Conservation (phyloP, 805 yeast species). For the Cephaloascus albidus region DNA sequence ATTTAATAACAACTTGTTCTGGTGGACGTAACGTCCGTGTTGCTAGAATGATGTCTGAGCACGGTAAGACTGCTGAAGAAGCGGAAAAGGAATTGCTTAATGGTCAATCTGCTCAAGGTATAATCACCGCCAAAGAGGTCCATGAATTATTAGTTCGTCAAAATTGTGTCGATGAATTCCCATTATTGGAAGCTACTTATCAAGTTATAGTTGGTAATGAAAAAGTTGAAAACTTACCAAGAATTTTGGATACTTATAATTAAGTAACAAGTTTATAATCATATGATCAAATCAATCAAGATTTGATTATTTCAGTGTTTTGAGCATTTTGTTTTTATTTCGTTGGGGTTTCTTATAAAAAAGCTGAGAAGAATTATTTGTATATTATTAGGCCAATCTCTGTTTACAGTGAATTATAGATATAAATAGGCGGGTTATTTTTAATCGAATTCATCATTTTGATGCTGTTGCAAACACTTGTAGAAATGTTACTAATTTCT, state of each 20-base stretch:
- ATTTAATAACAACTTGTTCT: conserved; percentile 92
- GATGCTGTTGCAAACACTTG: too few relatives aligned
- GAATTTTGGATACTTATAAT: conserved; percentile 50
- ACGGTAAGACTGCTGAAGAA: conserved; percentile 67
- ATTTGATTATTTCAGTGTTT: too few relatives aligned
- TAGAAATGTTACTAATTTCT: too few relatives aligned
- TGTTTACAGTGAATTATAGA: too few relatives aligned
- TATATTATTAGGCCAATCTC: too few relatives aligned
- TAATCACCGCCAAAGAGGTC: conserved; percentile 84
- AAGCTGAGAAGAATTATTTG: too few relatives aligned
- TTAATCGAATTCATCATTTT: too few relatives aligned
- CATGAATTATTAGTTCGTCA: conserved; percentile 63
- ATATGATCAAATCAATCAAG: too few relatives aligned
- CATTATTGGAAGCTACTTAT: conserved; percentile 73
- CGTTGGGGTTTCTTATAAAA: too few relatives aligned
- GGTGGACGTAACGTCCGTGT: conserved; percentile 97
- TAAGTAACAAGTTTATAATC: too few relatives aligned
- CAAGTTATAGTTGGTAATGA: conserved; percentile 71
- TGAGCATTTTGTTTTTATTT: too few relatives aligned
- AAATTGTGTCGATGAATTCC: conserved; percentile 59
- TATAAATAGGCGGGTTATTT: too few relatives aligned
- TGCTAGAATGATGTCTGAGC: conserved; percentile 75
- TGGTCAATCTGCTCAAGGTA: conserved; percentile 97
- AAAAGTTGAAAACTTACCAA: conserved; percentile 69
- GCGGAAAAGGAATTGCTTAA: conserved; percentile 82